A percentile compares a stretch with the other conserved stretches of the same genome.
phyloP scores from a whole-genome alignment of 768 basidiomycete species.

The Butyriboletus loyo region DNA sequence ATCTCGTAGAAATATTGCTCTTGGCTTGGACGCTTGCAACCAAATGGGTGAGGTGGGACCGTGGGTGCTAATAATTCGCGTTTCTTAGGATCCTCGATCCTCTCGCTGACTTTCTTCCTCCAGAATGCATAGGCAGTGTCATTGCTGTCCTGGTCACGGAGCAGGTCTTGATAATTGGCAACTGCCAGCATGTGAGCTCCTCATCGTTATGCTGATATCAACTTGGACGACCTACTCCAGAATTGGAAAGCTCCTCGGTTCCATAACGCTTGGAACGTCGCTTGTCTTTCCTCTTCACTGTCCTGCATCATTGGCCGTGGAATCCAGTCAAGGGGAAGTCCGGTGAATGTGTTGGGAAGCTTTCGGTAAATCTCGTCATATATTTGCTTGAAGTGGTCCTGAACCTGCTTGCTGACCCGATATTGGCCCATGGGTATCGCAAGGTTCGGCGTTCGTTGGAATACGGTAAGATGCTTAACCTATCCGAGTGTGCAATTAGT shows the following conservation, averaged over 20 bases:
- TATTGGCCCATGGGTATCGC: conserved; percentile 10
- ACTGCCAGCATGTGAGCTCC: neutral
- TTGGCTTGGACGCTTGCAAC: neutral
- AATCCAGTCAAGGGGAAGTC: neutral
- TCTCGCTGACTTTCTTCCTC: conserved; percentile 6
- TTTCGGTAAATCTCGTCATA: conserved; percentile 9
- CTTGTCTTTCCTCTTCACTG: conserved; percentile 9
- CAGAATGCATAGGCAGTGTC: conserved; percentile 9
- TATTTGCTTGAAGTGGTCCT: conserved; percentile 9
- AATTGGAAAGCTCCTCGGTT: conserved; percentile 8
- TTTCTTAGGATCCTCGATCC: neutral
- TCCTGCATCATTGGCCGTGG: conserved; percentile 6
- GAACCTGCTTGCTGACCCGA: conserved; percentile 4
- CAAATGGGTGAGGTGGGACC: neutral
- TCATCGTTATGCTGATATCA: neutral
- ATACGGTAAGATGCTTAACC: conserved; percentile 6
- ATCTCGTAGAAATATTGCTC: neutral
- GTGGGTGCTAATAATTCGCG: neutral
- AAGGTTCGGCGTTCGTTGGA: conserved; percentile 19
- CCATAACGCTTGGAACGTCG: conserved; percentile 8
- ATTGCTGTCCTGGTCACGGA: neutral
- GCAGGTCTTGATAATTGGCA: conserved; percentile 7
- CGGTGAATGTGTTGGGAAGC: neutral
- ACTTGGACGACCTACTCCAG: neutral
- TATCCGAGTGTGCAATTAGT: neutral